Conservation (phyloP, 1,284 basidiomycete species). For the Trichosporon sp. region DNA sequence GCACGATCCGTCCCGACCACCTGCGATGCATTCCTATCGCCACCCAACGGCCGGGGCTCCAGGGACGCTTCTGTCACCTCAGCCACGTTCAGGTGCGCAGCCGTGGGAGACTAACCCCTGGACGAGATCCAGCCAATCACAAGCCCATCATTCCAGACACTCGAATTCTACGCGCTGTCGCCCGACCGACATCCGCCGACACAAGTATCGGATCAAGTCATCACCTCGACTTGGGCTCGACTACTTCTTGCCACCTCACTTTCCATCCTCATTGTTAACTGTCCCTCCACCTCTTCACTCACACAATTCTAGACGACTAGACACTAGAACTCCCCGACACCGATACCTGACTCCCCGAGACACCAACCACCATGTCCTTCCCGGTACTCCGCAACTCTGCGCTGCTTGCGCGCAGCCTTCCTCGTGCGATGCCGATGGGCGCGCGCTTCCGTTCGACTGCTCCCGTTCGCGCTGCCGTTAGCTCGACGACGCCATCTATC, state of each 20-base stretch:
- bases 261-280: neutral
- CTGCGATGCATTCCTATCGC: neutral
- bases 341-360: too few species aligned
- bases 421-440: neutral
- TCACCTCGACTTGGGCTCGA: neutral
- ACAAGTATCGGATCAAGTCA: neutral
- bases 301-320: neutral
- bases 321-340: neutral
- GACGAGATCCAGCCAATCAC: neutral
- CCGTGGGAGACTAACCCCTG: slow-evolving; percentile 4
- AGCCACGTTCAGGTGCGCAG: neutral
- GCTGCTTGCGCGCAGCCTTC: neutral
- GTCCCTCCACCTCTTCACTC: neutral
- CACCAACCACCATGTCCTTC: slow-evolving; percentile 1
- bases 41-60: neutral
- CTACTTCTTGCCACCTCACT: neutral
- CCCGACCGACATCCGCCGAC: slow-evolving; percentile 7
- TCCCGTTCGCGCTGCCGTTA: neutral
- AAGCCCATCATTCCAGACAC: neutral
- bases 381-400: slow-evolving; percentile 6
- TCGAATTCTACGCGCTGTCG: neutral
- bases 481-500: neutral
- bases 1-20: neutral
- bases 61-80: neutral
- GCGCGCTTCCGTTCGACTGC: neutral